Evolutionary conservation across 176 grass and related monocot genomes (phyloP).

Genomic region (Ensete glaucum): DNA sequence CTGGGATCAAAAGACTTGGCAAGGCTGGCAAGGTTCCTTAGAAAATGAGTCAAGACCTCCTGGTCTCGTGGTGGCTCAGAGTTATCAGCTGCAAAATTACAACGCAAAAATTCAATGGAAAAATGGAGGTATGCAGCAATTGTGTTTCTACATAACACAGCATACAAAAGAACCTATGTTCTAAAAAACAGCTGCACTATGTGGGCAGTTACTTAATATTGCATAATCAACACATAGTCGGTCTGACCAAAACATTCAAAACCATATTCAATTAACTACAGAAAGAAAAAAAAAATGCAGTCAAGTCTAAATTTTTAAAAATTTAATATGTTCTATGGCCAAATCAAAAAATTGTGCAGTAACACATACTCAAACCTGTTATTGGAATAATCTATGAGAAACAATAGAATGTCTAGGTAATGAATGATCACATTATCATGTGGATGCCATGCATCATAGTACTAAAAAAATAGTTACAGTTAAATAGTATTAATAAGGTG

Average conservation of each 20-base stretch:
- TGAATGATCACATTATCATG: not conserved
- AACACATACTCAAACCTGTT: too few species aligned
- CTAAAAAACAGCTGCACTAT: not conserved
- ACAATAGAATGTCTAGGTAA: too few species aligned
- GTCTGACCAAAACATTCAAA: too few species aligned
- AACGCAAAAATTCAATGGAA: constrained; percentile 17
- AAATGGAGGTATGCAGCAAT: not conserved
- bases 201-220: not conserved
- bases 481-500: not conserved
- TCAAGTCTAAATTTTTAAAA: too few species aligned
- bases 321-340: too few species aligned
- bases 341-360: too few species aligned
- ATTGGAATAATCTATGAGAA: too few species aligned
- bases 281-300: too few species aligned
- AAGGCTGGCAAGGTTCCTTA: constrained; percentile 56
- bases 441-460: not conserved
- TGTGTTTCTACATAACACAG: not conserved
- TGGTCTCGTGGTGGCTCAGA: constrained; percentile 47
- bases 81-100: constrained; percentile 53
- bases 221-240: not conserved
- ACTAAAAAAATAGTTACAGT: not conserved
- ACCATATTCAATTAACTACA: too few species aligned
- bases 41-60: constrained; percentile 58
- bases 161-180: not conserved
- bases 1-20: constrained; percentile 74